Conservation (phyloP, 164 flowering plant genomes). For the Aristolochia contorta region DNA sequence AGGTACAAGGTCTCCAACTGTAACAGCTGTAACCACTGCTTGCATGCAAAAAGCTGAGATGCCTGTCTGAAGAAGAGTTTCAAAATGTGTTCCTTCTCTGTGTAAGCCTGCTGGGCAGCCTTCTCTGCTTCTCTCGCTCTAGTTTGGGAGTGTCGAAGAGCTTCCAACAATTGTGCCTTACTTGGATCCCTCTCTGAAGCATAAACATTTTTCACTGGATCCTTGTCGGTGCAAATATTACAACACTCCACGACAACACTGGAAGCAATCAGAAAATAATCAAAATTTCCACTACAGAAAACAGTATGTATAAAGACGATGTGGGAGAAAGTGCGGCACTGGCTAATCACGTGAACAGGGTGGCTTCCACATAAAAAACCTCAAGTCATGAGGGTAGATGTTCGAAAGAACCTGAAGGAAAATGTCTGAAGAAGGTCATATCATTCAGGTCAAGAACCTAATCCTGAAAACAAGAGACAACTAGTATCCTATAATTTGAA, state of each 20-base stretch:
- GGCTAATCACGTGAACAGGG: neutral
- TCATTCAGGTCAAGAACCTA: neutral
- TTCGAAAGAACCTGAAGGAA: too few species aligned
- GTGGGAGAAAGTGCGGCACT: neutral
- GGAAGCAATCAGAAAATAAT: neutral
- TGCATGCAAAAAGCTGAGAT: constrained; percentile 79
- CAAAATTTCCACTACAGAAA: neutral
- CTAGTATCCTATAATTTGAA: neutral
- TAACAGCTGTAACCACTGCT: constrained; percentile 67
- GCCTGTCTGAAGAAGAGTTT: constrained; percentile 82
- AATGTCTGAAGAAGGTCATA: too few species aligned
- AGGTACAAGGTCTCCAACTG: constrained; percentile 45
- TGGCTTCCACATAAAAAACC: neutral
- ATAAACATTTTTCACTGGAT: constrained; percentile 7
- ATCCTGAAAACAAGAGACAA: neutral
- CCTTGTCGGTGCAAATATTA: constrained; percentile 7
- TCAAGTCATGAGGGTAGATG: too few species aligned
- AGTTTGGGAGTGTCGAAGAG: constrained; percentile 84
- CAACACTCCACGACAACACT: constrained; percentile 5
- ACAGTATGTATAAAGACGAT: neutral
- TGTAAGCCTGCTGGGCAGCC: constrained; percentile 56
- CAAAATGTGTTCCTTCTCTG: constrained; percentile 72
- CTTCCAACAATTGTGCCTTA: constrained; percentile 72
- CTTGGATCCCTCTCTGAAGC: constrained; percentile 23
- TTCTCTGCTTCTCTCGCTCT: constrained; percentile 94